A percentile compares a stretch with the other conserved stretches of the same genome.
Evolutionary conservation across 2,329 filamentous ascomycete genomes (phyloP).

Genomic region (Aureobasidium lini): DNA sequence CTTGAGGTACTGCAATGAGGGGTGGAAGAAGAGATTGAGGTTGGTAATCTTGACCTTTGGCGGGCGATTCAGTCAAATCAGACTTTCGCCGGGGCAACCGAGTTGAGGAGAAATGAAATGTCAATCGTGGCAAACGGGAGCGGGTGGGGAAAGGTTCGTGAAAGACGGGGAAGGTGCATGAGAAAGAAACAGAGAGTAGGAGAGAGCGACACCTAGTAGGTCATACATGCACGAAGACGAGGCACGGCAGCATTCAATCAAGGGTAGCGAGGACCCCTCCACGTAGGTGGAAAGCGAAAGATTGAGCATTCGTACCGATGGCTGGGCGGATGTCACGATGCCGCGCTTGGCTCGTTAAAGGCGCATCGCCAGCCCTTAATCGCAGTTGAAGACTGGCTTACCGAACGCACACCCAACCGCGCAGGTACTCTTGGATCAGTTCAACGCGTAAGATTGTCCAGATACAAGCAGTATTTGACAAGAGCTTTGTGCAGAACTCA

Average conservation of each 20-base stretch:
- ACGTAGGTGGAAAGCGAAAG: neutral
- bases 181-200: neutral
- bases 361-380: too few species aligned
- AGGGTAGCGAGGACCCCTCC: neutral
- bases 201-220: neutral
- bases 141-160: neutral
- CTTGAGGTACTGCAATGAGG: neutral
- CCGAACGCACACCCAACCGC: too few species aligned
- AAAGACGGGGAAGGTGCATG: neutral
- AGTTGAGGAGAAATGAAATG: neutral
- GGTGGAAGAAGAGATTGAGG: neutral
- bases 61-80: constrained; percentile 2
- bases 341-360: too few species aligned
- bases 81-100: constrained; percentile 12
- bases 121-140: constrained; percentile 6
- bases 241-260: neutral
- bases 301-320: neutral
- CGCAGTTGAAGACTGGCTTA: too few species aligned
- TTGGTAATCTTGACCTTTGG: constrained; percentile 3
- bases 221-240: neutral
- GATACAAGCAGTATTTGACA: too few species aligned
- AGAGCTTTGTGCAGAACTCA: too few species aligned
- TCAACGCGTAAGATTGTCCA: too few species aligned
- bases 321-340: neutral
- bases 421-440: too few species aligned